Conservation (phyloP, 768 basidiomycete genomes). For the Boletus reticuloceps region DNA sequence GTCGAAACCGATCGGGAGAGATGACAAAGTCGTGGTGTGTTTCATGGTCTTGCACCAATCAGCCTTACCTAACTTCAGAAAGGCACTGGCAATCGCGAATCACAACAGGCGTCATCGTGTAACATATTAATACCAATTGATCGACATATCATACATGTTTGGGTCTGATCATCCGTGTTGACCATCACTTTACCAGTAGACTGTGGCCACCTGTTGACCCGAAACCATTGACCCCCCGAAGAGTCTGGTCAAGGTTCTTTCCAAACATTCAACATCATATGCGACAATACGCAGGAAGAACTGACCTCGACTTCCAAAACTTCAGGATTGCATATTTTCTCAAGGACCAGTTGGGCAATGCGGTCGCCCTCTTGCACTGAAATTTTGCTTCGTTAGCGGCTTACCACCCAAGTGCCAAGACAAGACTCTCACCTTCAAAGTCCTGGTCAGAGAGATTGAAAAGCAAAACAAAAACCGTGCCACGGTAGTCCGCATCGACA, state of each 20-base stretch:
- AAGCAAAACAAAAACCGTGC: constrained; percentile 84
- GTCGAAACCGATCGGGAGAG: constrained; percentile 47
- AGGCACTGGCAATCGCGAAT: background rate
- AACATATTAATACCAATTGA: background rate
- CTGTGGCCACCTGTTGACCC: constrained; percentile 92
- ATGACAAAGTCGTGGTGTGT: constrained; percentile 12
- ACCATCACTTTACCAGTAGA: constrained; percentile 33
- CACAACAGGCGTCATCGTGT: no score
- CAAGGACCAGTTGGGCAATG: constrained; percentile 93
- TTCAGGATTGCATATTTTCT: constrained; percentile 84
- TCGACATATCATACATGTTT: constrained; percentile 4
- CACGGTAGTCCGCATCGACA: constrained; percentile 95
- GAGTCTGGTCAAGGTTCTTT: constrained; percentile 82
- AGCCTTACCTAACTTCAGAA: background rate
- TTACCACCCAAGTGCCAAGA: background rate
- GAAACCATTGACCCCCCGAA: constrained; percentile 83
- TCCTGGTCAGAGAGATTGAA: constrained; percentile 92
- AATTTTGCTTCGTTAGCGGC: background rate
- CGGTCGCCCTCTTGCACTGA: constrained; percentile 91
- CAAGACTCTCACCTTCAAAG: constrained; percentile 62
- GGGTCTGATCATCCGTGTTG: background rate
- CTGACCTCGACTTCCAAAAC: constrained; percentile 80
- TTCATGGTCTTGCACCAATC: background rate
- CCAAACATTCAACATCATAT: constrained; percentile 4
- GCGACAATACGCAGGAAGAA: background rate